phyloP scores from a whole-genome alignment of 75 land plant species.

The Pseudotsuga menziesii region DNA sequence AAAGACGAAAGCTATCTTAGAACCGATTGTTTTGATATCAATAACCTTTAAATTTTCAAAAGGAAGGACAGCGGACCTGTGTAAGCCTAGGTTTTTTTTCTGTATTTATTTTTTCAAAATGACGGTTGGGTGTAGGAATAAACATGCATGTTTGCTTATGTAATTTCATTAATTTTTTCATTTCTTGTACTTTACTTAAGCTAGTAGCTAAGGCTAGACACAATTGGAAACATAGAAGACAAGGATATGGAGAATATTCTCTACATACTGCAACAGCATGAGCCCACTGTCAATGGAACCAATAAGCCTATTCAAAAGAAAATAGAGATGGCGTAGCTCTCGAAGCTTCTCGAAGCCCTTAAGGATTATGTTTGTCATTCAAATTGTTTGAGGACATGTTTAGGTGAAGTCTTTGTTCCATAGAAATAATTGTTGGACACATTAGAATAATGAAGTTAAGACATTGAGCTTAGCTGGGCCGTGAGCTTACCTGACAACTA shows the following conservation, averaged over 20 bases:
- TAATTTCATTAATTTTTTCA: constrained; percentile 11
- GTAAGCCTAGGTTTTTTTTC: constrained; percentile 31
- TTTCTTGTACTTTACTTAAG: constrained; percentile 14
- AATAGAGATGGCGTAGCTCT: constrained; percentile 46
- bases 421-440: constrained; percentile 46
- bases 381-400: constrained; percentile 49
- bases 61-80: too few relatives aligned
- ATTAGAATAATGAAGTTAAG: constrained; percentile 42
- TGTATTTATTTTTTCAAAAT: not conserved
- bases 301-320: constrained; percentile 31
- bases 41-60: too few relatives aligned
- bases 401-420: constrained; percentile 48
- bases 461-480: constrained; percentile 35
- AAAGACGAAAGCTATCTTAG: constrained; percentile 22
- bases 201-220: constrained; percentile 42
- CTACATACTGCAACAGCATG: constrained; percentile 25
- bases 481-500: constrained; percentile 41
- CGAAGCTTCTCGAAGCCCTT: constrained; percentile 26
- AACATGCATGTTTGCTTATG: constrained; percentile 34
- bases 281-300: constrained; percentile 30
- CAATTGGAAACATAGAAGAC: constrained; percentile 20
- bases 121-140: too few relatives aligned
- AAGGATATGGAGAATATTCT: constrained; percentile 54
- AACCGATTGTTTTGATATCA: too few relatives aligned
- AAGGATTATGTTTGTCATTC: constrained; percentile 28